Evolutionary conservation across 768 basidiomycete genomes (phyloP), one percentile per base, ranked within the genome.

Genomic region (Lactifluus echinatus): DNA sequence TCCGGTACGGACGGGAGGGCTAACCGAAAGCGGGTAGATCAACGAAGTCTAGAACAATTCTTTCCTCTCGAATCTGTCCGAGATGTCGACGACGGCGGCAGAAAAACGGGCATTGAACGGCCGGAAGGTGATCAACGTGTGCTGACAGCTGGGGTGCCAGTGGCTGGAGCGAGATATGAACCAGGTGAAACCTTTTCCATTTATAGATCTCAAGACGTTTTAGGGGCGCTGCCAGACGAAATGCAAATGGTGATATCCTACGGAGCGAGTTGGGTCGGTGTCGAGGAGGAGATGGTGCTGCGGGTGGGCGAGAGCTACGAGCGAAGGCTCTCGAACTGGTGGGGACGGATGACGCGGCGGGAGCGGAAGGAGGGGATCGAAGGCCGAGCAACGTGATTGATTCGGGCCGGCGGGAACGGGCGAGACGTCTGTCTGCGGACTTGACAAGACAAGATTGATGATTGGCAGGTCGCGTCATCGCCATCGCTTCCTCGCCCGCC

Each of bases 221-320:
- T 80, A 26, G 90, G 90, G 33, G 70, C 71, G 5, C 57, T 87
- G 28, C 74, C 80, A 2, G 71, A 65, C 4, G 80, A 80, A 46
- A 80, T 80, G 59, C 73, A 72, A 31, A 50, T 67, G 39, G 74
- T 93, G 8, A 55, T 90, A 0, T 66, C 67, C 21, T 74, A 76
- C 19, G 84, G 75, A 0, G 80, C 79, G 6, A 53, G 66, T 40
- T 82, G 84, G 74, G 69, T 76, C 1, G 85, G 88, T 1, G 77
- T 85, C 5, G 69, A 70, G 1, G 70, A 68, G 21, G 77, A 79
- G 50, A 76, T 80, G 58, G 42, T 94, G 43, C 69, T 74, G 2
- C 69, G 67, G 10, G 75, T 87, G 15, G 74, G 90, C 28, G 85
- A 85, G 68, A 69, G 71, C 50, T 83, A 82, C 54, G 92, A 93